Percentiles rank a stretch among this genome's conserved stretches.
phyloP scores from a whole-genome alignment of 2,329 filamentous ascomycete genomes.

The Trichophyton equinum region DNA sequence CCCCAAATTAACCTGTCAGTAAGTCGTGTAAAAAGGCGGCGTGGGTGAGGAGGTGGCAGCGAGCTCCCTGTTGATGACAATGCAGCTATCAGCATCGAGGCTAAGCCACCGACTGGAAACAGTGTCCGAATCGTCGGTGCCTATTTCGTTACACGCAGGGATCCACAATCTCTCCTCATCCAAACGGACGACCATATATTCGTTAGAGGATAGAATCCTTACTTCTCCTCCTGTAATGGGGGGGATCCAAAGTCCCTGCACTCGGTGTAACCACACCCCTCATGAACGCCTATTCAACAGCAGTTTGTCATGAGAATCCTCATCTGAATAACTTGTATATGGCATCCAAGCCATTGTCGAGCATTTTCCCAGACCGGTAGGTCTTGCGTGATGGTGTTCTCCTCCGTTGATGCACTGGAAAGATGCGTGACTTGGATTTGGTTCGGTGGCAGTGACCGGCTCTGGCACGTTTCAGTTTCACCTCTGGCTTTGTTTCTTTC shows the following conservation, averaged over 20 bases:
- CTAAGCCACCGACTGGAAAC: background rate
- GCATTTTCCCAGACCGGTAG: background rate
- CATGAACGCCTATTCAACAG: background rate
- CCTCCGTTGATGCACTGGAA: background rate
- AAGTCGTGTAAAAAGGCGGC: too few species aligned
- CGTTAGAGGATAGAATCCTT: background rate
- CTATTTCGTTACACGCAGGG: background rate
- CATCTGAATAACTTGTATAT: background rate
- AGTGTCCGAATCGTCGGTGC: background rate
- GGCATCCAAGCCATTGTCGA: background rate
- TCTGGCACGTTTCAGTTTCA: background rate
- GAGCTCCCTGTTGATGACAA: background rate
- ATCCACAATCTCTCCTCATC: background rate
- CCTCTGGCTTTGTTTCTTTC: background rate
- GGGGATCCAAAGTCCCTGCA: background rate
- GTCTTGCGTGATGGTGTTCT: background rate
- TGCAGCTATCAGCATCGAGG: background rate
- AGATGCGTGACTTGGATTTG: background rate
- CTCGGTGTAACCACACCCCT: background rate
- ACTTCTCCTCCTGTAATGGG: background rate
- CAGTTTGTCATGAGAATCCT: background rate
- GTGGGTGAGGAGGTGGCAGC: background rate
- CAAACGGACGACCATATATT: background rate
- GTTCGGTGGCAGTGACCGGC: background rate
- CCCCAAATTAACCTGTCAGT: background rate